These are phyloP conservation scores for Aphanomyces stellatus DNA, from an alignment of 352 stramenopile species.

Conservation along the genomic window DNA sequence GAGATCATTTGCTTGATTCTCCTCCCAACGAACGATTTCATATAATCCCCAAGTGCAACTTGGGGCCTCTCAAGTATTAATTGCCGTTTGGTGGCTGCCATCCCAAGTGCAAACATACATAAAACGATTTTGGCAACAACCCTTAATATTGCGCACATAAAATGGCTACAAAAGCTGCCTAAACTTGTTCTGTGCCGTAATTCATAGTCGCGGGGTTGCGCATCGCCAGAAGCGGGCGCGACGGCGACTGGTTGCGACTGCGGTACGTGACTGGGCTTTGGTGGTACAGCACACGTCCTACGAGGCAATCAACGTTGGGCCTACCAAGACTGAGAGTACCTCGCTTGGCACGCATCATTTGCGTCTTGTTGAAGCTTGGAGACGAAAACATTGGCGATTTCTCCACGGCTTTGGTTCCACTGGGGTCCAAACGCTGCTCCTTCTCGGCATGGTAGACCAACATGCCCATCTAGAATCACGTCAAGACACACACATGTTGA, in stretches of 20 bases:
- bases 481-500: too few relatives aligned
- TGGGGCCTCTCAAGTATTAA: too few relatives aligned
- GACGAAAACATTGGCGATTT: slow-evolving; percentile 73
- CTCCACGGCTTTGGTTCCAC: slow-evolving; percentile 42
- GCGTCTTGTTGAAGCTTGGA: slow-evolving; percentile 13
- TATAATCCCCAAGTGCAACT: too few relatives aligned
- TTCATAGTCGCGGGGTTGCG: slow-evolving; percentile 3
- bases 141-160: too few relatives aligned
- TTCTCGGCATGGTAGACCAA: slow-evolving; percentile 86
- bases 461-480: slow-evolving; percentile 40
- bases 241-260: slow-evolving; percentile 4
- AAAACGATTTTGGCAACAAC: too few relatives aligned
- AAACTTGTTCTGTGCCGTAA: too few relatives aligned
- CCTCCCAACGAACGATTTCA: too few relatives aligned
- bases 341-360: slow-evolving; percentile 12
- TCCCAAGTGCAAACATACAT: too few relatives aligned
- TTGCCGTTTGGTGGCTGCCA: too few relatives aligned
- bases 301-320: neutral
- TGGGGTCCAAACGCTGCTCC: slow-evolving; percentile 35
- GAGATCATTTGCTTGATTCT: too few relatives aligned
- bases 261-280: slow-evolving; percentile 12
- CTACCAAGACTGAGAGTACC: neutral
- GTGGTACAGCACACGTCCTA: slow-evolving; percentile 15
- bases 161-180: too few relatives aligned
- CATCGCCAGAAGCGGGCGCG: neutral